phyloP scores from a whole-genome alignment of 176 grass and related monocot species.

The Puya raimondii region DNA sequence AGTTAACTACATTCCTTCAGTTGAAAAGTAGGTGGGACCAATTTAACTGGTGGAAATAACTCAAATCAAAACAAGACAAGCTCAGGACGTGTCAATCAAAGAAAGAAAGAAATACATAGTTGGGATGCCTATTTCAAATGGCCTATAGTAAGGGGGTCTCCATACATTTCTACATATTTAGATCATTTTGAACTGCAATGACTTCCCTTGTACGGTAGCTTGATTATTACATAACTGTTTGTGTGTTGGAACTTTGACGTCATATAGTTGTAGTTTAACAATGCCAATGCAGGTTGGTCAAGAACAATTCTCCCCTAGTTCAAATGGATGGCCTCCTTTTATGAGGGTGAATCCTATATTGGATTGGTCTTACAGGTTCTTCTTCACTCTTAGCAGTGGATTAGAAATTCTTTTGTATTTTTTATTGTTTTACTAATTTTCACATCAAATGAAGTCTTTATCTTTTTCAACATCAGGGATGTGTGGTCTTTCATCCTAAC shows the following conservation, averaged over 20 bases:
- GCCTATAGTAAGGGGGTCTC: too few species aligned
- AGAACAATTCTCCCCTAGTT: slow-evolving; percentile 99
- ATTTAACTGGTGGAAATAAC: too few species aligned
- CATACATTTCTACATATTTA: too few species aligned
- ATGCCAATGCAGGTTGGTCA: slow-evolving; percentile 82
- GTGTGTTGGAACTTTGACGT: neutral
- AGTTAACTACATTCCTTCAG: too few species aligned
- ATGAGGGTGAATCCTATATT: slow-evolving; percentile 99
- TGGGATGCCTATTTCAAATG: too few species aligned
- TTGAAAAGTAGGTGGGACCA: too few species aligned
- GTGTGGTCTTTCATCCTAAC: slow-evolving; percentile 95
- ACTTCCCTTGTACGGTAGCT: neutral
- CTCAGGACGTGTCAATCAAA: too few species aligned
- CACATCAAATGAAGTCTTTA: slow-evolving; percentile 2
- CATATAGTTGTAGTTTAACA: slow-evolving; percentile 3
- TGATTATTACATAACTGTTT: neutral
- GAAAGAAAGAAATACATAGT: too few species aligned
- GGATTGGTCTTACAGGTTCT: slow-evolving; percentile 99
- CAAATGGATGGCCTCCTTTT: slow-evolving; percentile 98
- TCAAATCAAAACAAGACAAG: too few species aligned
- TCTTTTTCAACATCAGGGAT: slow-evolving; percentile 55
- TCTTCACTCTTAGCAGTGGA: neutral
- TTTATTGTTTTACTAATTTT: neutral
- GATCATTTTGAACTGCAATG: too few species aligned
- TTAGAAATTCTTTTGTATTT: neutral